Conservation (phyloP, 768 basidiomycete genomes). For the Chalciporus chontae region DNA sequence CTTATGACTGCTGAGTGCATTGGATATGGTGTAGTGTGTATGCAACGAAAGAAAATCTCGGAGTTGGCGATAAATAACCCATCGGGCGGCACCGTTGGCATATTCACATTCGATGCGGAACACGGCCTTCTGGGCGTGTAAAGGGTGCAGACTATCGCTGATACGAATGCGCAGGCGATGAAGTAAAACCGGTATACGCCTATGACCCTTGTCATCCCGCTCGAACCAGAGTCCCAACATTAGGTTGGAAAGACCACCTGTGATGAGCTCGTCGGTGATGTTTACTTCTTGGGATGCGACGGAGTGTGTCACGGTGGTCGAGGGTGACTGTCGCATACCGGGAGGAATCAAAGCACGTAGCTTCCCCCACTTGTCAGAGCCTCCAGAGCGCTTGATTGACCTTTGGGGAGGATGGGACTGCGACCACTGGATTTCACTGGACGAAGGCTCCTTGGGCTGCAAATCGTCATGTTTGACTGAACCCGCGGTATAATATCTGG, state of each 20-base stretch:
- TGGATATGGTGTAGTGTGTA: constrained; percentile 83
- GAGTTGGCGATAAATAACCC: constrained; percentile 94
- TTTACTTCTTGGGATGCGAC: constrained; percentile 56
- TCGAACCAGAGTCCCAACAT: constrained; percentile 85
- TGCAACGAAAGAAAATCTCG: constrained; percentile 91
- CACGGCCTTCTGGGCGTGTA: constrained; percentile 71
- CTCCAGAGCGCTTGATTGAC: constrained; percentile 17
- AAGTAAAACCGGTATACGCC: constrained; percentile 76
- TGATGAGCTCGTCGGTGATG: constrained; percentile 79
- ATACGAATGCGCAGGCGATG: constrained; percentile 81
- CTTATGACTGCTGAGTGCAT: constrained; percentile 69
- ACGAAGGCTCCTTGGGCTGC: constrained; percentile 4
- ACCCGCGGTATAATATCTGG: constrained; percentile 6
- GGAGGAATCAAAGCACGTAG: constrained; percentile 65
- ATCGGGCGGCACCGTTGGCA: constrained; percentile 85
- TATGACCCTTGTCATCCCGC: constrained; percentile 77
- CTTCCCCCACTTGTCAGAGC: constrained; percentile 54
- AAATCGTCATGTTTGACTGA: constrained; percentile 1
- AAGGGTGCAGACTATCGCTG: constrained; percentile 81
- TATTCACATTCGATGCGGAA: constrained; percentile 97
- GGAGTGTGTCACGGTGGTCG: constrained; percentile 39
- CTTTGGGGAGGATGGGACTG: constrained; percentile 29
- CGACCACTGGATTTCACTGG: constrained; percentile 14
- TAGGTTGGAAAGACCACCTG: constrained; percentile 72
- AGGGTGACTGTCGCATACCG: constrained; percentile 38